Evolutionary conservation across 164 flowering plant genomes (phyloP).

Genomic region (Buxus sempervirens): DNA sequence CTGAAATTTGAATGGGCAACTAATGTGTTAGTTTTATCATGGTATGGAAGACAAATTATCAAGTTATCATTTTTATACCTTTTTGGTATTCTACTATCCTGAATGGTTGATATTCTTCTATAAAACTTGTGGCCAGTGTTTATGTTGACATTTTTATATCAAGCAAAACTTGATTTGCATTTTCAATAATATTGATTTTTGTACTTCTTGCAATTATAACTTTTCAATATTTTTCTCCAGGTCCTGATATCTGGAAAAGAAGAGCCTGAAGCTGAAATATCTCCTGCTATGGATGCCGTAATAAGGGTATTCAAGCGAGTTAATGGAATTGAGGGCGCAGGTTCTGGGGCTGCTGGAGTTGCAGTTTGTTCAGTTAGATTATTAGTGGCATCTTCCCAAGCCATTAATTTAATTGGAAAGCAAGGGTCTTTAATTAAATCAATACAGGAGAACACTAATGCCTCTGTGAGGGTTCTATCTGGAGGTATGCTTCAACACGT

Average conservation of each 20-base stretch:
- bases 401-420: conserved; percentile 84
- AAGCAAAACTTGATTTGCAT: not conserved
- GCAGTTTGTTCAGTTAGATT: conserved; percentile 62
- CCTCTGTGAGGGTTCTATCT: conserved; percentile 69
- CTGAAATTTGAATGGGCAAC: too few relatives aligned
- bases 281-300: conserved; percentile 93
- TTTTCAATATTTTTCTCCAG: conserved; percentile 25
- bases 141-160: not conserved
- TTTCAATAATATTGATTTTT: not conserved
- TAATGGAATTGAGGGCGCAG: conserved; percentile 45
- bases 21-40: too few relatives aligned
- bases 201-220: not conserved
- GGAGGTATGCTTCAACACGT: conserved; percentile 56
- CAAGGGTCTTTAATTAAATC: conserved; percentile 83
- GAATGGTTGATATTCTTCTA: too few relatives aligned
- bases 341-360: conserved; percentile 35
- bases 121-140: not conserved
- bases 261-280: conserved; percentile 68
- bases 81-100: too few relatives aligned
- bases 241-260: conserved; percentile 85
- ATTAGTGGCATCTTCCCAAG: conserved; percentile 77
- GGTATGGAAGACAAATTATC: too few relatives aligned
- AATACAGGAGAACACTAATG: conserved; percentile 73
- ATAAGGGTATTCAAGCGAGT: conserved; percentile 81
- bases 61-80: too few relatives aligned